Evolutionary conservation across 2,329 filamentous ascomycete species (phyloP), one percentile per base, ranked within the genome.

Genomic region (Fusarium lateritium): DNA sequence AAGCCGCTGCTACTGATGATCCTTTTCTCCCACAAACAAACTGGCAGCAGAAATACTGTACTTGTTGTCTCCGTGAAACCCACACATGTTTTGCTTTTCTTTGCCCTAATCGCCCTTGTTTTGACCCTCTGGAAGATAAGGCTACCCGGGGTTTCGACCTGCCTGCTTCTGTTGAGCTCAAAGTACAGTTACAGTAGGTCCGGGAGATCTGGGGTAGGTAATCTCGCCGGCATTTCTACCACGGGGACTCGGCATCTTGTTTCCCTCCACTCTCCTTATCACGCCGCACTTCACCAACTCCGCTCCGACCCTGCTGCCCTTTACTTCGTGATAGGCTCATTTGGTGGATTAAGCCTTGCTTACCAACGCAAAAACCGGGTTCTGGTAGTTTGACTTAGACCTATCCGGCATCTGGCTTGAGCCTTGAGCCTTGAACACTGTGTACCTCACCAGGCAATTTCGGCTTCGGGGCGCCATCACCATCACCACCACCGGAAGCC

Each of bases 381-480:
- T 47, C 56, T 58, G 22, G 38, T 44, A 19, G 39, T 22, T 22
- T 36, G 24, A 34, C 40, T 43, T 44, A 24, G 47, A 39, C 45
- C 51, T 44, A 31, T 49, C 44, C 54, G 53, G 47, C 44, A 57
- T 40, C 46, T 45, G 53, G 45, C 60, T 57, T 45, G 47, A 44
- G 52, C 24, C 60, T 57, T 45, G 47, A 44, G 52, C 24, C 24
- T 24, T 24, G 24, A 24, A 24, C 66, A 69, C 61, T 69, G 66
- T 69, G 56, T 49, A 62, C 54, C 50, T 45, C 47, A 22, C 47
- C 53, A 34, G 36, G 50, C 50, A 57, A 39, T 57, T 57, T 63
- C 24, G 59, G 59, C 10, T 56, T 24, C 40, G 43, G 54, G 63
- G 44, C 67, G 49, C 59, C 54, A 59, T 71, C 58, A 47, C 45